Conservation (phyloP, 768 basidiomycete species). For the Lactarius hatsudake region DNA sequence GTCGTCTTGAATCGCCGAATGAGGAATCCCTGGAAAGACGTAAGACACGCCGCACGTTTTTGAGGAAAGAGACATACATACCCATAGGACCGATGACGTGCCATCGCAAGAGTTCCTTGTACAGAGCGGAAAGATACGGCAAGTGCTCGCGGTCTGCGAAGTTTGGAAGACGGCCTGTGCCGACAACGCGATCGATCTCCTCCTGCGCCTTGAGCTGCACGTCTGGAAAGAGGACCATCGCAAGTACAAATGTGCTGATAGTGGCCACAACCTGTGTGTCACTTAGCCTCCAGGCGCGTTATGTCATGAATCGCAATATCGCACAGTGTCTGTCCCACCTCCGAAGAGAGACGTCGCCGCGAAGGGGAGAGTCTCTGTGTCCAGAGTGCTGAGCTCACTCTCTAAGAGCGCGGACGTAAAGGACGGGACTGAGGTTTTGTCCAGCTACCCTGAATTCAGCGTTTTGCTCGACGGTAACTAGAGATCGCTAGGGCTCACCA, state of each 20-base stretch:
- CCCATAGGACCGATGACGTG: slow-evolving; percentile 28
- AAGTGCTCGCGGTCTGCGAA: slow-evolving; percentile 24
- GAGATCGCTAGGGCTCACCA: slow-evolving; percentile 13
- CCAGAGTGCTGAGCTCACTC: slow-evolving; percentile 1
- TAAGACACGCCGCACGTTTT: neutral
- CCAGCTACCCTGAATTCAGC: neutral
- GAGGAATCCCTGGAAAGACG: slow-evolving; percentile 10
- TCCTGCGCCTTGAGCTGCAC: slow-evolving; percentile 30
- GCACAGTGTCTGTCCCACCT: slow-evolving; percentile 23
- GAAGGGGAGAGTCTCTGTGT: slow-evolving; percentile 6
- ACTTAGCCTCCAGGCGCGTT: neutral
- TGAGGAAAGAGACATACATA: neutral
- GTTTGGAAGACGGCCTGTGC: slow-evolving; percentile 26
- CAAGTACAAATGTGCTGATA: slow-evolving; percentile 24
- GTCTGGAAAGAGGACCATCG: slow-evolving; percentile 29
- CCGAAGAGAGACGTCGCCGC: slow-evolving; percentile 16
- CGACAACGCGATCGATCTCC: slow-evolving; percentile 30
- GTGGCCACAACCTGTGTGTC: slow-evolving; percentile 21
- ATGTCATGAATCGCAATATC: neutral
- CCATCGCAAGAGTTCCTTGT: slow-evolving; percentile 32
- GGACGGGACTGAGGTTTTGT: slow-evolving; percentile 8
- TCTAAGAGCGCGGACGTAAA: slow-evolving; percentile 8
- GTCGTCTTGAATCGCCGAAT: slow-evolving; percentile 25
- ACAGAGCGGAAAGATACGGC: slow-evolving; percentile 30
- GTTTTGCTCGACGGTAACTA: neutral